Evolutionary conservation across 202 grass and related monocot genomes (phyloP).

Genomic region (Bolboschoenoplectus hybrid): DNA sequence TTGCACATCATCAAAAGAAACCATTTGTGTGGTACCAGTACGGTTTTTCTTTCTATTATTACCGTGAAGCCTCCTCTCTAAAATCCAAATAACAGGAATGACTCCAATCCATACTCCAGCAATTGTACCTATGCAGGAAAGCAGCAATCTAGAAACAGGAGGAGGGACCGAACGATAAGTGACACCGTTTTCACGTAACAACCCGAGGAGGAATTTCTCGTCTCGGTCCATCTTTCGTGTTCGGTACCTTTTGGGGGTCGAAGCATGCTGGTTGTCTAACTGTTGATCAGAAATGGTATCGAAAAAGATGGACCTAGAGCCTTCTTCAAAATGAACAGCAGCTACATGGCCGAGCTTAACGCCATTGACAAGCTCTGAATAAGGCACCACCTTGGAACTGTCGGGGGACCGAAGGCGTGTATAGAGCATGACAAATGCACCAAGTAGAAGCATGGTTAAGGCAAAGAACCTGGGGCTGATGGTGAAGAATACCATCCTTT

Average conservation of each 20-base stretch:
- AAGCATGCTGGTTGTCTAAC: background rate
- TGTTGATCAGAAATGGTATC: slow-evolving; percentile 30
- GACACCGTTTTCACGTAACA: slow-evolving; percentile 71
- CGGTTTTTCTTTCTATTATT: slow-evolving; percentile 49
- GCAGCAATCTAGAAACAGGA: slow-evolving; percentile 53
- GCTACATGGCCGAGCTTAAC: slow-evolving; percentile 55
- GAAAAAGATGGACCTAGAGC: slow-evolving; percentile 83
- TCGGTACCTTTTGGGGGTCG: slow-evolving; percentile 40
- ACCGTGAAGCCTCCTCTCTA: slow-evolving; percentile 70
- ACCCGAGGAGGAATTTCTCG: slow-evolving; percentile 74
- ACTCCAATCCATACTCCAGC: slow-evolving; percentile 76
- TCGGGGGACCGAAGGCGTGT: no score
- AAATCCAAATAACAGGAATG: slow-evolving; percentile 85
- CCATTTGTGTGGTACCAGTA: slow-evolving; percentile 48
- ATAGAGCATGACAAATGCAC: no score
- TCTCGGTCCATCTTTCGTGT: slow-evolving; percentile 81
- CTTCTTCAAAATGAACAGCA: slow-evolving; percentile 72
- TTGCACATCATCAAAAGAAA: slow-evolving; percentile 82
- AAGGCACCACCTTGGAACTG: slow-evolving; percentile 57
- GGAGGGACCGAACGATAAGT: slow-evolving; percentile 69
- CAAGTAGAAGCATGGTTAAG: no score
- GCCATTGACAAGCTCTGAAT: slow-evolving; percentile 68
- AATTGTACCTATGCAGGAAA: slow-evolving; percentile 68
- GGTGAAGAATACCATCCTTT: slow-evolving; percentile 43
- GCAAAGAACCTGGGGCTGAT: no score